Evolutionary conservation across 352 stramenopile species (phyloP).

Genomic region (Phytophthora cactorum): DNA sequence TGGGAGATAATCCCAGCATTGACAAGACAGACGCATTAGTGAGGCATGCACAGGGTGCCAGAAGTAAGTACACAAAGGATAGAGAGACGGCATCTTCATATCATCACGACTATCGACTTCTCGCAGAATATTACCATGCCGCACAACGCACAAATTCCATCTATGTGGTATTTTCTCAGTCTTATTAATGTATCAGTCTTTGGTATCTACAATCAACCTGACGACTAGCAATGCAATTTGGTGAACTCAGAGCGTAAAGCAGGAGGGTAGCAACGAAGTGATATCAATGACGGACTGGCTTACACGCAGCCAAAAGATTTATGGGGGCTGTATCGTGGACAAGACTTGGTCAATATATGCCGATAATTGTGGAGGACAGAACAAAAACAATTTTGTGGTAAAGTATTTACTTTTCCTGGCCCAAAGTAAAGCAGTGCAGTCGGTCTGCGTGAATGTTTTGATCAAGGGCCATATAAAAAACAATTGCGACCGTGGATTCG

Average conservation of each 20-base stretch:
- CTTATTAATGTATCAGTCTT: conserved; percentile 17
- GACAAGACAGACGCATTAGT: too few species aligned
- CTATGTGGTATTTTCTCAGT: conserved; percentile 23
- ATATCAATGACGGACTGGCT: conserved; percentile 22
- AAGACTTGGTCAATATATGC: conserved; percentile 19
- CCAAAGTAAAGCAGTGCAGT: background rate
- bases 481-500: conserved; percentile 11
- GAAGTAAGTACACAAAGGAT: too few species aligned
- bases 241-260: conserved; percentile 17
- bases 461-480: conserved; percentile 22
- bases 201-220: conserved; percentile 9
- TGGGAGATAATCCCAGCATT: too few species aligned
- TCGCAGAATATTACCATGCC: conserved; percentile 17
- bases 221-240: conserved; percentile 12
- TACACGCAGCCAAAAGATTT: conserved; percentile 3
- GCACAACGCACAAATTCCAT: conserved; percentile 1
- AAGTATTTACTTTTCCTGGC: conserved; percentile 15
- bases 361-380: conserved; percentile 22
- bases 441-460: conserved; percentile 1
- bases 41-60: too few species aligned
- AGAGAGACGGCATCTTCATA: background rate
- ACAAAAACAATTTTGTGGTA: conserved; percentile 24
- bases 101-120: conserved; percentile 21
- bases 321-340: background rate
- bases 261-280: conserved; percentile 20